Percentiles rank a stretch among this genome's conserved stretches.
These are phyloP conservation scores for Penicillium janthinellum DNA, from an alignment of 2,329 filamentous ascomycete species.

Conservation along the genomic window DNA sequence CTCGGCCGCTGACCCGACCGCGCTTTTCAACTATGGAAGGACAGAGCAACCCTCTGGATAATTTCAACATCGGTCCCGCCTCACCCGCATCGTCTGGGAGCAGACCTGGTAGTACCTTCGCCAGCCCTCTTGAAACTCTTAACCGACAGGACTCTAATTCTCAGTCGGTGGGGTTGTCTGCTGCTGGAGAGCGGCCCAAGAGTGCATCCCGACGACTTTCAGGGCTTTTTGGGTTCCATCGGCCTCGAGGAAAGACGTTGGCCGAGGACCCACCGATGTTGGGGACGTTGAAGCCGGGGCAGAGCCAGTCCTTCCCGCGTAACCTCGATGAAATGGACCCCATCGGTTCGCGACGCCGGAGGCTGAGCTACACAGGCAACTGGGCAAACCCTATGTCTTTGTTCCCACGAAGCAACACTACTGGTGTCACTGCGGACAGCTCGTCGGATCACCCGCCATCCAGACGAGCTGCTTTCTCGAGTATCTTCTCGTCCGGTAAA, in stretches of 20 bases:
- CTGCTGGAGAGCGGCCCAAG: slow-evolving; percentile 40
- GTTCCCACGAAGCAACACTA: slow-evolving; percentile 49
- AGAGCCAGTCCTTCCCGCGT: slow-evolving; percentile 66
- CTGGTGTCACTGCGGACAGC: slow-evolving; percentile 44
- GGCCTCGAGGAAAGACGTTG: slow-evolving; percentile 63
- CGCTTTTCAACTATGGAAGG: slow-evolving; percentile 35
- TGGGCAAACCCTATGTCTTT: slow-evolving; percentile 55
- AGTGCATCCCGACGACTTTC: slow-evolving; percentile 58
- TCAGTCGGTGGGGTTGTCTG: slow-evolving; percentile 35
- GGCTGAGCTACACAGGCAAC: slow-evolving; percentile 60
- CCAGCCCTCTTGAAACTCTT: slow-evolving; percentile 49
- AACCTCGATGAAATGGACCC: slow-evolving; percentile 55
- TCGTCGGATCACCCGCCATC: slow-evolving; percentile 44
- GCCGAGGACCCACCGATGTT: slow-evolving; percentile 60
- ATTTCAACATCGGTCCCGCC: slow-evolving; percentile 40
- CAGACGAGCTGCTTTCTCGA: slow-evolving; percentile 45
- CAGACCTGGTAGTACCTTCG: slow-evolving; percentile 47
- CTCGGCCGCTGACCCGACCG: slow-evolving; percentile 31
- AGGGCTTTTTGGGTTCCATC: slow-evolving; percentile 59
- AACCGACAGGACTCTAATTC: slow-evolving; percentile 42
- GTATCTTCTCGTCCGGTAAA: slow-evolving; percentile 46
- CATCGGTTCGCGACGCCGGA: slow-evolving; percentile 53
- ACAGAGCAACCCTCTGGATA: slow-evolving; percentile 34
- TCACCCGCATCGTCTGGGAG: slow-evolving; percentile 50
- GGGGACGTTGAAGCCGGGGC: slow-evolving; percentile 60